A percentile compares a stretch with the other conserved stretches of the same genome.
phyloP scores from a whole-genome alignment of 2,329 filamentous ascomycete species.

The Coleophoma crateriformis region DNA sequence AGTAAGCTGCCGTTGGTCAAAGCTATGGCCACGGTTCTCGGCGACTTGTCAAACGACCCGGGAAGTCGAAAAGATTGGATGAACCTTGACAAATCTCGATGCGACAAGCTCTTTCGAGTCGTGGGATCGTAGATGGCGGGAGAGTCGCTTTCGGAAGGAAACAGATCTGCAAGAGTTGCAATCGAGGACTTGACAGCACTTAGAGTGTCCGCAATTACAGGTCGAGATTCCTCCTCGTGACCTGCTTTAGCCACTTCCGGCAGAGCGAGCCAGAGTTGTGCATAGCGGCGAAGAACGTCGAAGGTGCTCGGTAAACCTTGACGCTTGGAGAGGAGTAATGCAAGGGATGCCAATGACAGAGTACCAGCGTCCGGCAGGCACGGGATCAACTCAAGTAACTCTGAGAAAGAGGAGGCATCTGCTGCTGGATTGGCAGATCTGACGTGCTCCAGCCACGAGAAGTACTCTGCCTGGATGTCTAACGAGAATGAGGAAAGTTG shows the following conservation, averaged over 20 bases:
- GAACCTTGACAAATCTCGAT: conserved; percentile 26
- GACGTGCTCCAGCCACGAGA: too few relatives aligned
- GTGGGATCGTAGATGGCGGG: conserved; percentile 1
- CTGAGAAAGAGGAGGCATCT: background rate
- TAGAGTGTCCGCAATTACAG: background rate
- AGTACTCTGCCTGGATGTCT: too few relatives aligned
- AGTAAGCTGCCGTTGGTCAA: conserved; percentile 48
- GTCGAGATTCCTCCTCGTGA: conserved; percentile 8
- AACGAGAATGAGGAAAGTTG: too few relatives aligned
- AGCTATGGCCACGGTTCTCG: conserved; percentile 42
- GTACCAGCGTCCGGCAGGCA: background rate
- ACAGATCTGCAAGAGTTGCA: conserved; percentile 1
- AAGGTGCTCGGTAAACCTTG: conserved; percentile 7
- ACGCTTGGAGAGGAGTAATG: background rate
- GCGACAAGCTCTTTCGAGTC: conserved; percentile 20
- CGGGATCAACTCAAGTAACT: background rate
- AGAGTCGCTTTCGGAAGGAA: background rate
- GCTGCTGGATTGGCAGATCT: too few relatives aligned
- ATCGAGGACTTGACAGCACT: conserved; percentile 1
- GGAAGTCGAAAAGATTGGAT: conserved; percentile 29
- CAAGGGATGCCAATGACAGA: background rate
- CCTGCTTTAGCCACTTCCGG: conserved; percentile 30
- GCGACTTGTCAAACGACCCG: conserved; percentile 1
- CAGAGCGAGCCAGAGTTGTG: conserved; percentile 29
- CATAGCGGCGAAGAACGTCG: conserved; percentile 30